Percentiles rank a stretch among this genome's conserved stretches.
These are phyloP conservation scores for Torulaspora globosa DNA, from an alignment of 1,139 yeast species.

Conservation along the genomic window DNA sequence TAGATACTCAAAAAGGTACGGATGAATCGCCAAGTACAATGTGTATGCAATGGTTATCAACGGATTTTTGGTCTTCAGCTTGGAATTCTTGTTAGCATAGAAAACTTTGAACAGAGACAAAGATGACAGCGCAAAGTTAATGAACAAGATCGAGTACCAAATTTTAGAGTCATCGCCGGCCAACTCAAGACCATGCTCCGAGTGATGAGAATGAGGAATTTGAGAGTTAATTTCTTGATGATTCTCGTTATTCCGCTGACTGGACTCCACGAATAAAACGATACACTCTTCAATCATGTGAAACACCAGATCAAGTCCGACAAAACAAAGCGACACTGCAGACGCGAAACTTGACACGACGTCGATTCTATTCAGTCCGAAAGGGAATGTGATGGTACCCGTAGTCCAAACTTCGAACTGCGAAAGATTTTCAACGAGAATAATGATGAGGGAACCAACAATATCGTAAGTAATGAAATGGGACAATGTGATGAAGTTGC, in stretches of 20 bases:
- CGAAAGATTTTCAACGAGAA: slow-evolving; percentile 71
- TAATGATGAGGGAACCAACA: slow-evolving; percentile 66
- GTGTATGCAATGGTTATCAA: slow-evolving; percentile 33
- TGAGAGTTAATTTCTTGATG: slow-evolving; percentile 36
- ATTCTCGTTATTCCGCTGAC: slow-evolving; percentile 25
- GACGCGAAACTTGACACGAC: slow-evolving; percentile 85
- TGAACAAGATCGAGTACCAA: slow-evolving; percentile 32
- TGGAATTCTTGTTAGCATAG: slow-evolving; percentile 32
- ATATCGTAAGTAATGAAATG: slow-evolving; percentile 87
- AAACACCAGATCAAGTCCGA: slow-evolving; percentile 82
- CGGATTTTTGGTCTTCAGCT: slow-evolving; percentile 35
- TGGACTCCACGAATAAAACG: slow-evolving; percentile 43
- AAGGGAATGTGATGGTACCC: slow-evolving; percentile 81
- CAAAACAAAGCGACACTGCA: slow-evolving; percentile 79
- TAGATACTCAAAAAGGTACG: slow-evolving; percentile 22
- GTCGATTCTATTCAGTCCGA: slow-evolving; percentile 85
- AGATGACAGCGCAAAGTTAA: slow-evolving; percentile 35
- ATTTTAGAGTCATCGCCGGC: slow-evolving; percentile 39
- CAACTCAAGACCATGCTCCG: slow-evolving; percentile 31
- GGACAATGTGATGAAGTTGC: slow-evolving; percentile 72
- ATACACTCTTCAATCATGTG: slow-evolving; percentile 78
- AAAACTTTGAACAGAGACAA: slow-evolving; percentile 39
- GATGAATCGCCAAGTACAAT: slow-evolving; percentile 28
- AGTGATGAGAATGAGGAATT: slow-evolving; percentile 59
- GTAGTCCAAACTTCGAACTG: slow-evolving; percentile 90